Base-by-base conservation (phyloP, 352 stramenopile species). In the Detonula confervacea region DNA sequence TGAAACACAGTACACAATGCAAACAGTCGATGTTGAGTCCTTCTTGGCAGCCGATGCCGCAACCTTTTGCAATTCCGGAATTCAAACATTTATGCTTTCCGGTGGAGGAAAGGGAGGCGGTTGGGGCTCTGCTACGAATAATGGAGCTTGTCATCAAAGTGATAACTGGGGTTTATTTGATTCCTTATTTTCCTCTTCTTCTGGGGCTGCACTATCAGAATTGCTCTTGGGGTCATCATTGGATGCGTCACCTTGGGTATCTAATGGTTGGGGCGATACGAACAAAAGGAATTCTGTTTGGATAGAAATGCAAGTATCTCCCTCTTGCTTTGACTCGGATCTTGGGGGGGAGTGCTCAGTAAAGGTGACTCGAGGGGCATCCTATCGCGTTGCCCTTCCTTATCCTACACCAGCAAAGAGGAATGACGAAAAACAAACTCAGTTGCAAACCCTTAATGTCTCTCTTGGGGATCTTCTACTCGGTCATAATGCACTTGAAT, bases 121-220 rank as follows among this genome's bases (percentile, higher is more conserved):
- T 33, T 84, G 76, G 76, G 76, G 61, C 16, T 59, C 61, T 51
- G 67, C 75, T 47, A 20, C 66, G 18, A 73, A 77, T 35, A 77
- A 83, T 68, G 68, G 62, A 56, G 55, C 76, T 22, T 84, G 76
- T 7, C 68, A 79, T 73, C 35, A 35, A n/a, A 66, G 64, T 44
- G 62, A 79, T 56, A 79, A 62, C 46, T 76, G 76, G 76, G 76
- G 76, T 60, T 63, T 84, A 54, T 79, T 84, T 67, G 64, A 84
- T 56, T 84, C 76, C 12, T 65, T 84, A 33, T 84, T 84, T 76
- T 42, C 54, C 1, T 61, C 60, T 35, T 69, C 66, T 54, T 83
- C 61, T 33, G 44, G 30, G 20, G 22, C 44, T 14, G 24, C 47
- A 20, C 51, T 84, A 64, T 84, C 76, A 30, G 68, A 84, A 29